A percentile compares a stretch with the other conserved stretches of the same genome.
Conservation (phyloP, 1,284 basidiomycete genomes). For the Moesziomyces parantarcticus region DNA sequence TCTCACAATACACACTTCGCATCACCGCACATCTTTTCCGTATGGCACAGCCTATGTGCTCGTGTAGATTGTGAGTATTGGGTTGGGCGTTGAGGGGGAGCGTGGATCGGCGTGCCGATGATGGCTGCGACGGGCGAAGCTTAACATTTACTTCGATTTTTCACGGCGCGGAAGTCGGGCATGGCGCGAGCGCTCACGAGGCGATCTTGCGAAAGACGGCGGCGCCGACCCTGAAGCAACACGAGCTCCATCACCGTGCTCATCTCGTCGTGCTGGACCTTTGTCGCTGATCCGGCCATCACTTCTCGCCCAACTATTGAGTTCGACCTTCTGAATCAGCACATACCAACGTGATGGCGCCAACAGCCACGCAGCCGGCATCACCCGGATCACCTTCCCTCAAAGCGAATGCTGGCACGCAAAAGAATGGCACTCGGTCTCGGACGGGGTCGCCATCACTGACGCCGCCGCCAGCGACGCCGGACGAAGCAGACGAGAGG, state of each 20-base stretch:
- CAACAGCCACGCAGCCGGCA: slow-evolving; percentile 3
- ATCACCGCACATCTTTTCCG: not conserved
- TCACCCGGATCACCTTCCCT: slow-evolving; percentile 14
- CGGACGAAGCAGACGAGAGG: slow-evolving; percentile 1
- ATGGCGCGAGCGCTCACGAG: slow-evolving; percentile 2
- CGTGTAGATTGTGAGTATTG: no score
- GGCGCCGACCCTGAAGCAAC: not conserved
- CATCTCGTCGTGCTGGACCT: not conserved
- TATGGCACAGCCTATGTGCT: no score
- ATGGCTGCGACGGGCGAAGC: no score
- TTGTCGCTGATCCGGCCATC: no score
- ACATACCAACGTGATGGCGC: slow-evolving; percentile 9
- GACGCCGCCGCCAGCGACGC: slow-evolving; percentile 11
- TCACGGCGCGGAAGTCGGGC: slow-evolving; percentile 6
- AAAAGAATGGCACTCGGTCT: not conserved
- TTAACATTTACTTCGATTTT: no score
- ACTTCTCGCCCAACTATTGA: no score
- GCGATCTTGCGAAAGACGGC: slow-evolving; percentile 5
- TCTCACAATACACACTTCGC: not conserved
- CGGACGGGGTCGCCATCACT: slow-evolving; percentile 1
- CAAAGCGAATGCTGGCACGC: slow-evolving; percentile 1
- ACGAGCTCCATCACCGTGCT: not conserved
- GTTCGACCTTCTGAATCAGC: no score
- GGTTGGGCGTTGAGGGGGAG: no score
- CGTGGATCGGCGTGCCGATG: no score